Percentiles rank a stretch among this genome's conserved stretches.
These are phyloP conservation scores for barley (Hordeum vulgare) DNA, from an alignment of 176 grass and related monocot species.

Conservation along the genomic window MorexV3_pseudomolecules_assembly NC_058520.1:424803930-424804429, in stretches of 20 bases:
- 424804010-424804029: constrained; percentile 76
- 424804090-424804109: constrained; percentile 68
- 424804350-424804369: constrained; percentile 23
- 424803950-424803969: not conserved
- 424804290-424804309: constrained; percentile 44
- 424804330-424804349: constrained; percentile 12
- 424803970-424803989: constrained; percentile 28
- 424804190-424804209: constrained; percentile 47
- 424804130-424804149: constrained; percentile 28
- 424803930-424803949: not conserved
- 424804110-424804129: constrained; percentile 70
- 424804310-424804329: constrained; percentile 43
- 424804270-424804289: constrained; percentile 41
- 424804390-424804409: constrained; percentile 20
- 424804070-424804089: constrained; percentile 82
- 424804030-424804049: constrained; percentile 48
- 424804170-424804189: constrained; percentile 43
- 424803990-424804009: constrained; percentile 91
- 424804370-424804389: constrained; percentile 14
- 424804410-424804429: constrained; percentile 19
- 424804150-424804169: constrained; percentile 58
- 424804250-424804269: constrained; percentile 33
- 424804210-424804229: constrained; percentile 86
- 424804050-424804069: constrained; percentile 78
- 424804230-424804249: constrained; percentile 89